Evolutionary conservation across 495 filamentous ascomycete species (phyloP).

Genomic region (Durotheca rogersii): DNA sequence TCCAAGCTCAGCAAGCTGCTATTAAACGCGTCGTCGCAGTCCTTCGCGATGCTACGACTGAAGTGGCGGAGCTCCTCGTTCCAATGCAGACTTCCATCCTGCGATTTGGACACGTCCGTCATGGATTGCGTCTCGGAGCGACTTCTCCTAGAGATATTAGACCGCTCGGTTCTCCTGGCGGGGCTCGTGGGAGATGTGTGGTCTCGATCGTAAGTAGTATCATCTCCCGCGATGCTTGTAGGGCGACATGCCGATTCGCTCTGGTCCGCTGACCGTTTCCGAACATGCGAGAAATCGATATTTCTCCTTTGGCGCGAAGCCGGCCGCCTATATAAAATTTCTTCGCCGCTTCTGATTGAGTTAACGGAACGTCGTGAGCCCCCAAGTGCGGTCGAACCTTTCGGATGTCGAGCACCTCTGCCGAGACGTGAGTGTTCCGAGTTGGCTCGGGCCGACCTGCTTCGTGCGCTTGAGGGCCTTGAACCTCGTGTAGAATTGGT

Average conservation of each 20-base stretch:
- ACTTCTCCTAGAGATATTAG: slow-evolving; percentile 7
- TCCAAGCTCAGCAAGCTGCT: slow-evolving; percentile 59
- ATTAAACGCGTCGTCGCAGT: slow-evolving; percentile 76
- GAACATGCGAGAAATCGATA: slow-evolving; percentile 73
- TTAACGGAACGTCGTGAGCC: slow-evolving; percentile 50
- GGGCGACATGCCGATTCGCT: slow-evolving; percentile 21
- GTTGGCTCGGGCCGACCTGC: slow-evolving; percentile 22
- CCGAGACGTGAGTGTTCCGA: slow-evolving; percentile 23
- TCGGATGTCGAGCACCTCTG: slow-evolving; percentile 8
- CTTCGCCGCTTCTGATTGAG: slow-evolving; percentile 60
- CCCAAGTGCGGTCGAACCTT: slow-evolving; percentile 5
- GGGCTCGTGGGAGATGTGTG: slow-evolving; percentile 15
- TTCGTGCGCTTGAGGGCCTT: slow-evolving; percentile 13
- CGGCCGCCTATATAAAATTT: slow-evolving; percentile 48
- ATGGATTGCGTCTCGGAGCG: slow-evolving; percentile 16
- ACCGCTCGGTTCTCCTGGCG: slow-evolving; percentile 4
- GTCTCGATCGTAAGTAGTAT: slow-evolving; percentile 24
- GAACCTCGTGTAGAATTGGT: slow-evolving; percentile 29
- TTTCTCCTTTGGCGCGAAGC: slow-evolving; percentile 68
- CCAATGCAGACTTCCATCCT: slow-evolving; percentile 36
- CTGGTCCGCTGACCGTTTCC: slow-evolving; percentile 36
- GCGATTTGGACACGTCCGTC: slow-evolving; percentile 4
- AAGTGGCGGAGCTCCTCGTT: slow-evolving; percentile 54
- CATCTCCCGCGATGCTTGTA: slow-evolving; percentile 34
- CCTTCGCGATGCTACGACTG: slow-evolving; percentile 48